Conservation (phyloP, 495 filamentous ascomycete genomes). For the Extremus antarcticus region DNA sequence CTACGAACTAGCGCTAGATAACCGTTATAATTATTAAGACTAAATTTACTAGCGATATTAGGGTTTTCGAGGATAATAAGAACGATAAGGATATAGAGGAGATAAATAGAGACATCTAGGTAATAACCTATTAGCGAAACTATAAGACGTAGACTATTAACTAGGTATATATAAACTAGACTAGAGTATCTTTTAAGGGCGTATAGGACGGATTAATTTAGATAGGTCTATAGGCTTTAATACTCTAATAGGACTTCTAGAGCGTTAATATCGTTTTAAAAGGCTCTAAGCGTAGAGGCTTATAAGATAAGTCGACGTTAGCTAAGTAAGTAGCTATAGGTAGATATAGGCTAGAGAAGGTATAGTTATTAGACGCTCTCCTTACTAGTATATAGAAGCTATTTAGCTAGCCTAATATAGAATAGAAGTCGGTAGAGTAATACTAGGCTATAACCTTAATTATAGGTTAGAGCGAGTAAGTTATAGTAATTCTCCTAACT, state of each 20-base stretch:
- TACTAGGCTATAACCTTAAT: background rate
- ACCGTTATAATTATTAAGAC: background rate
- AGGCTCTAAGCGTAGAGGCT: background rate
- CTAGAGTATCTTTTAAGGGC: background rate
- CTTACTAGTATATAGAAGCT: background rate
- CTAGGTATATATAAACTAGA: background rate
- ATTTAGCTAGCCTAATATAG: background rate
- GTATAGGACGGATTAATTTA: slow-evolving; percentile 4
- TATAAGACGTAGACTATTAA: background rate
- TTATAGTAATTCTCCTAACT: background rate
- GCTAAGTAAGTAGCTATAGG: slow-evolving; percentile 1
- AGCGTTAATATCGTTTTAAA: background rate
- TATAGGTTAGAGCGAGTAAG: background rate
- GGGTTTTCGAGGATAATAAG: background rate
- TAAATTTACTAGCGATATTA: background rate
- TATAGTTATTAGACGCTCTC: background rate
- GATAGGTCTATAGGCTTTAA: slow-evolving; percentile 1
- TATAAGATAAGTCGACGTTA: background rate
- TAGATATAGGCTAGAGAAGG: background rate
- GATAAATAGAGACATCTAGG: background rate
- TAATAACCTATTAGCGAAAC: background rate
- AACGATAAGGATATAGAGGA: background rate
- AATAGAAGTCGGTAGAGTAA: background rate
- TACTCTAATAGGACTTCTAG: slow-evolving; percentile 4
- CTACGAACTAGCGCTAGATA: background rate